Percentiles rank a stretch among this genome's conserved stretches.
Evolutionary conservation across 306 rosid genomes (phyloP).

Genomic region (Sesbania bispinosa): DNA sequence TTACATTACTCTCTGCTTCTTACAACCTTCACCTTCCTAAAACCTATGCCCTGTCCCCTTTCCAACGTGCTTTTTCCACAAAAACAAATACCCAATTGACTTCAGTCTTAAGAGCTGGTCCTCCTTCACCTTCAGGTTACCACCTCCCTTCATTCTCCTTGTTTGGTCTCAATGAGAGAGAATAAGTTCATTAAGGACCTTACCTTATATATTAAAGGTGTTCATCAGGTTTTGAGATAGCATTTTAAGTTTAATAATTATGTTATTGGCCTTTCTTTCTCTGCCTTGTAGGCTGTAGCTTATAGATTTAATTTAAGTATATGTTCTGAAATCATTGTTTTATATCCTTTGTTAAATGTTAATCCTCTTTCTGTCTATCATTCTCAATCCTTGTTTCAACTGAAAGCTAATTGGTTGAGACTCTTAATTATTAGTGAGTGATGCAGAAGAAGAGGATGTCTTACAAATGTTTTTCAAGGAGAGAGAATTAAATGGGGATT

Average conservation of each 20-base stretch:
- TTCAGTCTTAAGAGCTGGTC: slow-evolving; percentile 23
- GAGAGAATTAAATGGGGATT: slow-evolving; percentile 69
- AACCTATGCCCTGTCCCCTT: slow-evolving; percentile 24
- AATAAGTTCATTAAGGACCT: background rate
- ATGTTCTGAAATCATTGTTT: background rate
- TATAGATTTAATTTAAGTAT: too few relatives aligned
- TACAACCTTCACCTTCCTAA: slow-evolving; percentile 24
- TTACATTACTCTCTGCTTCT: slow-evolving; percentile 35
- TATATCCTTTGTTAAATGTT: background rate
- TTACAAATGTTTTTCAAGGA: slow-evolving; percentile 69
- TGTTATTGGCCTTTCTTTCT: background rate
- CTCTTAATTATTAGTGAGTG: slow-evolving; percentile 41
- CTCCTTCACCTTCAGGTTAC: slow-evolving; percentile 32
- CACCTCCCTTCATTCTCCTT: background rate
- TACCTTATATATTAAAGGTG: background rate
- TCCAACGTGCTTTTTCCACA: slow-evolving; percentile 1
- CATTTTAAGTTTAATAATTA: background rate
- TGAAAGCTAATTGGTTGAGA: slow-evolving; percentile 31
- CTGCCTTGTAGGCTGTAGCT: too few relatives aligned
- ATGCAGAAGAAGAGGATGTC: slow-evolving; percentile 65
- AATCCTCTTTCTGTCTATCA: slow-evolving; percentile 10
- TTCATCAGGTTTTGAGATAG: background rate
- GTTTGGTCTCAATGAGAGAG: background rate
- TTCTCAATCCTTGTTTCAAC: background rate
- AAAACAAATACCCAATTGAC: background rate